A percentile compares a stretch with the other conserved stretches of the same genome.
These are phyloP conservation scores for Xylaria sp. DNA, from an alignment of 2,329 filamentous ascomycete species.

Conservation along the genomic window DNA sequence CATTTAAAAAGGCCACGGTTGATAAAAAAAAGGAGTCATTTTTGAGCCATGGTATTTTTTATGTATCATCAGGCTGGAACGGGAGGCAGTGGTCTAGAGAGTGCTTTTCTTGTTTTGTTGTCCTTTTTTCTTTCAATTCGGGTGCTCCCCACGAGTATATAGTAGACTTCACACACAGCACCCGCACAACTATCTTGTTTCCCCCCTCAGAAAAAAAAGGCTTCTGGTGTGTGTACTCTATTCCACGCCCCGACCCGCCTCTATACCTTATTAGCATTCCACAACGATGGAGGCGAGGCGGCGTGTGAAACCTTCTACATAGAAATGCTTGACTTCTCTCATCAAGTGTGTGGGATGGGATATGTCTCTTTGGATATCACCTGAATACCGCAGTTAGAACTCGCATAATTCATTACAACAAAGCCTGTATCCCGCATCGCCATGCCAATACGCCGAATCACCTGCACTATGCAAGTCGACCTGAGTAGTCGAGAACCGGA, in stretches of 20 bases:
- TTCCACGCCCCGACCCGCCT: constrained; percentile 3
- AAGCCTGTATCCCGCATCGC: constrained; percentile 22
- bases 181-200: not conserved
- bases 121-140: not conserved
- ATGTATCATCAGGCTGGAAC: constrained; percentile 7
- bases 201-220: not conserved
- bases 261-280: constrained; percentile 13
- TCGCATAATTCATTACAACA: constrained; percentile 23
- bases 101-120: constrained; percentile 1
- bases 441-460: constrained; percentile 29
- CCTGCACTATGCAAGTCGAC: constrained; percentile 26
- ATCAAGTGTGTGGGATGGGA: constrained; percentile 2
- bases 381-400: constrained; percentile 12
- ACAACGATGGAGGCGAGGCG: constrained; percentile 11
- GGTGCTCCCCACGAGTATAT: constrained; percentile 2
- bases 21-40: constrained; percentile 1
- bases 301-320: constrained; percentile 15
- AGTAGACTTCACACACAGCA: constrained; percentile 7
- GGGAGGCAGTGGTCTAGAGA: constrained; percentile 6
- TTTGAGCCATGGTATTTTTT: constrained; percentile 3
- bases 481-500: constrained; percentile 20
- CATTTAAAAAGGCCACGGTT: not conserved
- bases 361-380: constrained; percentile 9
- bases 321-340: constrained; percentile 9
- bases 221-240: constrained; percentile 13